Conservation (phyloP, 2,329 filamentous ascomycete species). For the Purpureocillium lavendulum region DNA sequence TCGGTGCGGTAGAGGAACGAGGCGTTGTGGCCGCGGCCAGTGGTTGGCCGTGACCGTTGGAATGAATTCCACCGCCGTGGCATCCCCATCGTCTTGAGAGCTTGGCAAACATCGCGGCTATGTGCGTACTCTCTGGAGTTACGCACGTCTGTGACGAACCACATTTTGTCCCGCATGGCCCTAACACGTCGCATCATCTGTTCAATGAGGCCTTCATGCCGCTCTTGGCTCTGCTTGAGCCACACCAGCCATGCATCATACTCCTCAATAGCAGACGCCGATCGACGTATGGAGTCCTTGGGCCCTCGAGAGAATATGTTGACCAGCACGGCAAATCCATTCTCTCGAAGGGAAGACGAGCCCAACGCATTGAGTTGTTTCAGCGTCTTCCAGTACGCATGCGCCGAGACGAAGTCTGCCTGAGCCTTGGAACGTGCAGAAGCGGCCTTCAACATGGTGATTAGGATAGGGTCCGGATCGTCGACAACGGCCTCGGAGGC, state of each 20-base stretch:
- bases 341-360: conserved; percentile 51
- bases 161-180: conserved; percentile 90
- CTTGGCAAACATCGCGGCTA: conserved; percentile 75
- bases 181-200: conserved; percentile 66
- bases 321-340: conserved; percentile 63
- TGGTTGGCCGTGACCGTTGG: conserved; percentile 38
- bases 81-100: conserved; percentile 82
- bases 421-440: conserved; percentile 69
- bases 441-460: conserved; percentile 69
- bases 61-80: conserved; percentile 47
- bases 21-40: conserved; percentile 38
- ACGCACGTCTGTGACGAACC: conserved; percentile 91
- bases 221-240: conserved; percentile 74
- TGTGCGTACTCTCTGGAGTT: conserved; percentile 85
- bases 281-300: conserved; percentile 59
- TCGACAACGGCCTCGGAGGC: conserved; percentile 17
- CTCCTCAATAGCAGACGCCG: conserved; percentile 65
- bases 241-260: conserved; percentile 77
- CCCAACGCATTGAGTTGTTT: conserved; percentile 60
- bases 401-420: conserved; percentile 75
- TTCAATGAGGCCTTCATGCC: conserved; percentile 66
- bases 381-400: conserved; percentile 77
- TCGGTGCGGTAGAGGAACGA: conserved; percentile 72
- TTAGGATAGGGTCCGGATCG: conserved; percentile 46
- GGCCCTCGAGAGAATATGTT: conserved; percentile 68